Percentiles rank a stretch among this genome's conserved stretches.
phyloP scores from a whole-genome alignment of 208 protist genomes.

The Strigomonas oncopelti region DNA sequence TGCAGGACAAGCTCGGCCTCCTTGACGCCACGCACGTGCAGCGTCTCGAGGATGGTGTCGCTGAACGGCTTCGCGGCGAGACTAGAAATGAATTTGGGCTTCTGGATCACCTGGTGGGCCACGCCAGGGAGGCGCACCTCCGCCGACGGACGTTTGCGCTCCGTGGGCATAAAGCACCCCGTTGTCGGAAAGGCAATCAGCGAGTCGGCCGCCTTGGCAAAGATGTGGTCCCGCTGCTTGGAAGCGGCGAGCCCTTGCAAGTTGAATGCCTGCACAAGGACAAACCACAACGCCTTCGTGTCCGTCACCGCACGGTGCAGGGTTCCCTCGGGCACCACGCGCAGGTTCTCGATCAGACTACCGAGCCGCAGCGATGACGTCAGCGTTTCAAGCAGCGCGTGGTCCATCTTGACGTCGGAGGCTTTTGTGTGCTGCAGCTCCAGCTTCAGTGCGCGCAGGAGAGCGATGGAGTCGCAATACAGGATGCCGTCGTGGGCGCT shows the following conservation, averaged over 20 bases:
- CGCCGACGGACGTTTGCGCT: slow-evolving; percentile 30
- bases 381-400: slow-evolving; percentile 48
- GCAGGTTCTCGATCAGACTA: slow-evolving; percentile 59
- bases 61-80: slow-evolving; percentile 45
- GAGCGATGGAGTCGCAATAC: slow-evolving; percentile 75
- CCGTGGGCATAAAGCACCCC: slow-evolving; percentile 64
- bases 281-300: slow-evolving; percentile 79
- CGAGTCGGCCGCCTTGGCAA: slow-evolving; percentile 47
- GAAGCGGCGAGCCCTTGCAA: slow-evolving; percentile 22
- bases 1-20: slow-evolving; percentile 62
- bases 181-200: slow-evolving; percentile 49
- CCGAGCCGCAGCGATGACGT: slow-evolving; percentile 60
- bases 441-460: slow-evolving; percentile 50
- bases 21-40: slow-evolving; percentile 44
- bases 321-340: slow-evolving; percentile 53
- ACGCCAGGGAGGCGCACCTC: slow-evolving; percentile 63
- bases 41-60: slow-evolving; percentile 38
- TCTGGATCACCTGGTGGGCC: slow-evolving; percentile 37
- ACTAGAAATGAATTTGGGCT: slow-evolving; percentile 22
- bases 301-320: slow-evolving; percentile 84
- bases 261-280: slow-evolving; percentile 61
- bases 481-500: slow-evolving; percentile 54
- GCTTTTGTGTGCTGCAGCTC: slow-evolving; percentile 24
- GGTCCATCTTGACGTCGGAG: slow-evolving; percentile 17
- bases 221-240: slow-evolving; percentile 50